A percentile compares a stretch with the other conserved stretches of the same genome.
Evolutionary conservation across 225 moss, liverwort and hornwort genomes (phyloP).

Genomic region (Sphagnum tenellum): DNA sequence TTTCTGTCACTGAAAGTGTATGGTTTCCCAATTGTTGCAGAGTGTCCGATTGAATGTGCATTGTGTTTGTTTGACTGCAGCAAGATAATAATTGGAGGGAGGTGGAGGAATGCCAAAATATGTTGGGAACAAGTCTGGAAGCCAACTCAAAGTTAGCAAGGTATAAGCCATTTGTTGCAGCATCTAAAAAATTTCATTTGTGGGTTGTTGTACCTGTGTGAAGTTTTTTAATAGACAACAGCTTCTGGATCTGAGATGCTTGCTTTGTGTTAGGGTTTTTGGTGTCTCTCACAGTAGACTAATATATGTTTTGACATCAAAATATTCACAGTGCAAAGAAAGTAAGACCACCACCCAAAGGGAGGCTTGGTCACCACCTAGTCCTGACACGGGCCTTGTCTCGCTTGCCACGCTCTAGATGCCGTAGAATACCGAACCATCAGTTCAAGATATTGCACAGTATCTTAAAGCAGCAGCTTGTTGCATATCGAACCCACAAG

Average conservation of each 20-base stretch:
- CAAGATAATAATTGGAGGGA: slow-evolving; percentile 75
- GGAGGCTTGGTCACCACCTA: slow-evolving; percentile 5
- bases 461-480: neutral
- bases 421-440: slow-evolving; percentile 2
- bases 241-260: too few relatives aligned
- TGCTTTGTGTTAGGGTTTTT: too few relatives aligned
- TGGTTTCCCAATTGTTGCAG: too few relatives aligned
- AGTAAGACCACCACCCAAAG: neutral
- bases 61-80: slow-evolving; percentile 19
- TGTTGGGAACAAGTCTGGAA: slow-evolving; percentile 59
- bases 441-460: slow-evolving; percentile 8
- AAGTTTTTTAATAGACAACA: too few relatives aligned
- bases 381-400: slow-evolving; percentile 6
- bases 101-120: slow-evolving; percentile 79
- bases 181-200: too few relatives aligned
- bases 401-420: slow-evolving; percentile 2
- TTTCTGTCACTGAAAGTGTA: too few relatives aligned
- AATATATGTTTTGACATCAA: neutral
- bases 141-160: slow-evolving; percentile 60
- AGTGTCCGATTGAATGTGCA: slow-evolving; percentile 1
- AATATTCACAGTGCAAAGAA: slow-evolving; percentile 3
- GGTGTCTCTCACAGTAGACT: too few relatives aligned
- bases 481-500: neutral
- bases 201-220: too few relatives aligned
- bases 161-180: slow-evolving; percentile 17